Percentiles rank a stretch among this genome's conserved stretches.
These are phyloP conservation scores for Penicillium hesseltinei DNA, from an alignment of 2,329 filamentous ascomycete species.

Conservation along the genomic window DNA sequence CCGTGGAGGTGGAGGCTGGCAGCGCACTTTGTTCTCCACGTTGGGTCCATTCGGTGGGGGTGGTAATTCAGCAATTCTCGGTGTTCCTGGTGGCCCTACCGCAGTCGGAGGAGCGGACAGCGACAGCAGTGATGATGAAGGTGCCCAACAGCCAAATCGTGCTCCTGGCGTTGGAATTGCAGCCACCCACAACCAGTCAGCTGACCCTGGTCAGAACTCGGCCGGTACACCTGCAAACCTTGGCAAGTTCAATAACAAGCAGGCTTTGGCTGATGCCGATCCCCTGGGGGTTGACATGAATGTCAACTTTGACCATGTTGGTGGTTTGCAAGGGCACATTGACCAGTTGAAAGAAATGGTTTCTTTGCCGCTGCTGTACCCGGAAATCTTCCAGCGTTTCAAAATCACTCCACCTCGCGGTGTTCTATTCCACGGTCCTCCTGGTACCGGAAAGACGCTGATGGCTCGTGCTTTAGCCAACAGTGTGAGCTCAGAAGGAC, in stretches of 20 bases:
- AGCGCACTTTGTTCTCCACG: slow-evolving; percentile 82
- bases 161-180: slow-evolving; percentile 53
- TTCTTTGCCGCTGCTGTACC: slow-evolving; percentile 86
- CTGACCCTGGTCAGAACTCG: slow-evolving; percentile 55
- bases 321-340: slow-evolving; percentile 88
- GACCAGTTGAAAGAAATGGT: slow-evolving; percentile 99
- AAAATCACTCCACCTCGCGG: slow-evolving; percentile 91
- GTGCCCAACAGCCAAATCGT: slow-evolving; percentile 58
- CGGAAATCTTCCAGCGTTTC: slow-evolving; percentile 87
- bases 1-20: slow-evolving; percentile 62
- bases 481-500: slow-evolving; percentile 80
- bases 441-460: slow-evolving; percentile 97
- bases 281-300: slow-evolving; percentile 89
- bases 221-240: slow-evolving; percentile 74
- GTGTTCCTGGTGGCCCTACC: slow-evolving; percentile 65
- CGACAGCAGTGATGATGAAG: slow-evolving; percentile 95
- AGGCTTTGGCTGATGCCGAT: slow-evolving; percentile 88
- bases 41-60: slow-evolving; percentile 88
- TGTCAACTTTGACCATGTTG: slow-evolving; percentile 92
- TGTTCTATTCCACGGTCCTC: slow-evolving; percentile 94
- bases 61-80: slow-evolving; percentile 68
- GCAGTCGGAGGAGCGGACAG: slow-evolving; percentile 81
- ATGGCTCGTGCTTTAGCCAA: slow-evolving; percentile 89
- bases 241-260: slow-evolving; percentile 89
- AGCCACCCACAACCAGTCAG: slow-evolving; percentile 54